phyloP scores from a whole-genome alignment of 2,329 filamentous ascomycete genomes.

The Aureobasidium sp. region DNA sequence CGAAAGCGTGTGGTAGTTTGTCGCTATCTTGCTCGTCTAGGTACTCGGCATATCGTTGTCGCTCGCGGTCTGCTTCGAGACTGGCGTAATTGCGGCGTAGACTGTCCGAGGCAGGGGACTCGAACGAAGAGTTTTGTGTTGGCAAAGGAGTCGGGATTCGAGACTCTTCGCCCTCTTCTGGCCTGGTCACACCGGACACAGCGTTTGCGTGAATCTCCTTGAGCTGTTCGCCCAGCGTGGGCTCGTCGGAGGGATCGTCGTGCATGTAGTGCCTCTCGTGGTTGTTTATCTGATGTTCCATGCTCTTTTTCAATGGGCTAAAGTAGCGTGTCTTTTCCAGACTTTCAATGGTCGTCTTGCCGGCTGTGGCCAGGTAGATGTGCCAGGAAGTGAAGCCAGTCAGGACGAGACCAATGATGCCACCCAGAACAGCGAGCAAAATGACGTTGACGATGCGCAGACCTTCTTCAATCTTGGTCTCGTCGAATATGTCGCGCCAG shows the following conservation, averaged over 20 bases:
- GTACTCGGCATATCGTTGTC: constrained; percentile 66
- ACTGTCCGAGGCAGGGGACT: constrained; percentile 36
- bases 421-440: constrained; percentile 73
- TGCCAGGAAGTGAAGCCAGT: constrained; percentile 90
- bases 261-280: constrained; percentile 13
- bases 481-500: constrained; percentile 68
- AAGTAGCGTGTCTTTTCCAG: constrained; percentile 93
- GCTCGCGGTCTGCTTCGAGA: constrained; percentile 55
- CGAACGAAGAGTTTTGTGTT: constrained; percentile 20
- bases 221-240: constrained; percentile 57
- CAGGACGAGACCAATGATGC: constrained; percentile 84
- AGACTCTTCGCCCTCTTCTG: constrained; percentile 66
- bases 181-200: constrained; percentile 67
- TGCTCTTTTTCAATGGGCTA: constrained; percentile 62
- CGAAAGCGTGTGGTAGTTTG: constrained; percentile 86
- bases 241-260: constrained; percentile 15
- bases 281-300: constrained; percentile 52
- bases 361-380: constrained; percentile 65
- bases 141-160: constrained; percentile 20
- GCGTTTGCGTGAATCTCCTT: constrained; percentile 75
- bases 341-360: constrained; percentile 91
- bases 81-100: constrained; percentile 41
- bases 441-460: constrained; percentile 80
- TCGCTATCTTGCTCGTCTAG: constrained; percentile 83
- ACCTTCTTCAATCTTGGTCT: constrained; percentile 63